Evolutionary conservation across 371 early-diverging fungal species (phyloP), one percentile per base, ranked within the genome.

Genomic region (Rhizopus microsporus): DNA sequence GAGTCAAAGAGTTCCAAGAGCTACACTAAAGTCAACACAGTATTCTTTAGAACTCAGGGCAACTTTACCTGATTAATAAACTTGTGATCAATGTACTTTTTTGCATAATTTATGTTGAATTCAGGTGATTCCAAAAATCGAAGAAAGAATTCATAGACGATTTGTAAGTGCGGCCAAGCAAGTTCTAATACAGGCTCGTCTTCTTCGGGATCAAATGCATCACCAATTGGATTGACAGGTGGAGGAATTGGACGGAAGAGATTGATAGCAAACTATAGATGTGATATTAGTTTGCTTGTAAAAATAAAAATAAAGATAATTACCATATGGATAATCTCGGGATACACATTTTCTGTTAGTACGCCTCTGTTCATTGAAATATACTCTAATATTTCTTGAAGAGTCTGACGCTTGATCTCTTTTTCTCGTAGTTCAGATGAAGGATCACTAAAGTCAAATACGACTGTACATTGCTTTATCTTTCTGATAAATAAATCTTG

Each of bases 131-230:
- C 97, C 31, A 96, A 86, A 67, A 95, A 96, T 40, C 96, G 83
- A 44, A 97, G 78, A 70, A 97, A 95, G 67, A 95, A 92, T 68
- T 93, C 95, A 67, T 97, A 97, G 4, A 97, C 96, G 46, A 94
- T 88, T 65, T 93, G 94, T 47, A 96, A 71, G 73, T 97, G 97
- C 52, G 96, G 96, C 97, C 97, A 97, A 7, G 94, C 93, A 34
- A 87, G 67, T 72, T 97, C 97, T 47, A 94, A 75, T 4, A 94
- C 91, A 16, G 96, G 95, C 63, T 97, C 97, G 70, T 97, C 97
- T 68, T 97, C 97, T 69, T 97, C 97, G 6, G 96, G 96, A 74
- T 97, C 97, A 64, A 91, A 97, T 7, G 93, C 93, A 62, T 96
- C 97, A 45, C 94, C 96, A n/a, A 84, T 82, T 12, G 95, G 94